Evolutionary conservation across 257 asterid species (phyloP).

Genomic region (Knoxia roxburghii): DNA sequence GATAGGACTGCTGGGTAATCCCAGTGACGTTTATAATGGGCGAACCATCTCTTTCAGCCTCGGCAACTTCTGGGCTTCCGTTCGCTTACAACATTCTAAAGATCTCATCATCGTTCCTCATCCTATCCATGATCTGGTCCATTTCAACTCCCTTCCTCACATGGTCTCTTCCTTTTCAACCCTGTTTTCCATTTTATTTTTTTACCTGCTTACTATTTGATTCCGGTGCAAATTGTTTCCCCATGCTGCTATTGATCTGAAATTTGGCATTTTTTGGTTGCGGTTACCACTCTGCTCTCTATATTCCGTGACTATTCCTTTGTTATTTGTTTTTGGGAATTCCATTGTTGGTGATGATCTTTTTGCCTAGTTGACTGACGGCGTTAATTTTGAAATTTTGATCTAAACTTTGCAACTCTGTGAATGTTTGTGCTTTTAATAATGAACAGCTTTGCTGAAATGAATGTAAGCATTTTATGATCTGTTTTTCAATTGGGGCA

Average conservation of each 20-base stretch:
- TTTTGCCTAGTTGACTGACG: no score
- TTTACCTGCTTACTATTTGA: neutral
- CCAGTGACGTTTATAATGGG: constrained; percentile 81
- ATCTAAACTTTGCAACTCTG: no score
- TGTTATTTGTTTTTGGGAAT: no score
- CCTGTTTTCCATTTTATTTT: neutral
- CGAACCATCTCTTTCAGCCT: constrained; percentile 68
- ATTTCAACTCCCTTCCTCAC: constrained; percentile 56
- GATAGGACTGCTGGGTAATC: constrained; percentile 72
- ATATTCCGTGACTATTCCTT: no score
- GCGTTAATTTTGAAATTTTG: no score
- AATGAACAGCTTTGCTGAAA: no score
- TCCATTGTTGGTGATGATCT: no score
- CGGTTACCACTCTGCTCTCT: no score
- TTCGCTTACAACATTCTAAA: constrained; percentile 54
- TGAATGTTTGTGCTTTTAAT: no score
- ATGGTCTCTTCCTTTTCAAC: constrained; percentile 33
- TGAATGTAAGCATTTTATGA: neutral
- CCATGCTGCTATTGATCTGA: neutral
- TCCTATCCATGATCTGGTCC: constrained; percentile 66
- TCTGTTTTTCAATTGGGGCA: neutral
- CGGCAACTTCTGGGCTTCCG: constrained; percentile 77
- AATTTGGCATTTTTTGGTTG: no score
- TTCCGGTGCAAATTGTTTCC: neutral
- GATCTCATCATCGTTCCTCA: constrained; percentile 63